A percentile compares a stretch with the other conserved stretches of the same genome.
Conservation (phyloP, 345 rosid genomes). For the Eucalyptus rudis region DNA sequence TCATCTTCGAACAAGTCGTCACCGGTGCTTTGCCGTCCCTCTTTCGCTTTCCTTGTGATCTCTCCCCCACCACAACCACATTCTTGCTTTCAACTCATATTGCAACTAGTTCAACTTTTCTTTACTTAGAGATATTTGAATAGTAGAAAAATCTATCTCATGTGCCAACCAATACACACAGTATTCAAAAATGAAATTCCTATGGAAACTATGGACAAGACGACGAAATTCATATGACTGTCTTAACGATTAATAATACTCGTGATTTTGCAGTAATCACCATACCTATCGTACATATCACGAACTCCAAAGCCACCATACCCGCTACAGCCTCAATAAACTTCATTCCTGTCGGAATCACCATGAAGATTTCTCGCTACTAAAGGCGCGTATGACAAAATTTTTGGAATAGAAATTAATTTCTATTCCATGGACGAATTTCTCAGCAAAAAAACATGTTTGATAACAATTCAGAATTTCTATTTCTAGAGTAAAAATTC, state of each 20-base stretch:
- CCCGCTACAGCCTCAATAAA: neutral
- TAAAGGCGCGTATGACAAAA: fast-evolving
- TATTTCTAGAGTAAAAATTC: no score
- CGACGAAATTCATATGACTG: neutral
- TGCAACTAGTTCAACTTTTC: neutral
- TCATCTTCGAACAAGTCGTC: neutral
- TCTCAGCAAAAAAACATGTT: no score
- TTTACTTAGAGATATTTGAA: neutral
- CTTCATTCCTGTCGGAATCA: neutral
- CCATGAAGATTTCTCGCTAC: neutral
- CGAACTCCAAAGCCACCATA: neutral
- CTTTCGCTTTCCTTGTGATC: neutral
- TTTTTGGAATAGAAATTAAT: no score
- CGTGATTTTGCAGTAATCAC: neutral
- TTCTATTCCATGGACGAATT: no score
- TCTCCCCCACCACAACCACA: neutral
- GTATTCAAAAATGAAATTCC: neutral
- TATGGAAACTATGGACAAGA: neutral
- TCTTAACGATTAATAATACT: neutral
- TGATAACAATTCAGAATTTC: no score
- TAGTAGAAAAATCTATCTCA: neutral
- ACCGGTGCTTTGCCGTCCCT: neutral
- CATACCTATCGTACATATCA: neutral
- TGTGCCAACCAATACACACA: neutral
- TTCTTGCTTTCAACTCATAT: neutral